Percentiles rank a stretch among this genome's conserved stretches.
Evolutionary conservation across 177 flowering plant species (phyloP).

Genomic region (Tripterygium wilfordii): DNA sequence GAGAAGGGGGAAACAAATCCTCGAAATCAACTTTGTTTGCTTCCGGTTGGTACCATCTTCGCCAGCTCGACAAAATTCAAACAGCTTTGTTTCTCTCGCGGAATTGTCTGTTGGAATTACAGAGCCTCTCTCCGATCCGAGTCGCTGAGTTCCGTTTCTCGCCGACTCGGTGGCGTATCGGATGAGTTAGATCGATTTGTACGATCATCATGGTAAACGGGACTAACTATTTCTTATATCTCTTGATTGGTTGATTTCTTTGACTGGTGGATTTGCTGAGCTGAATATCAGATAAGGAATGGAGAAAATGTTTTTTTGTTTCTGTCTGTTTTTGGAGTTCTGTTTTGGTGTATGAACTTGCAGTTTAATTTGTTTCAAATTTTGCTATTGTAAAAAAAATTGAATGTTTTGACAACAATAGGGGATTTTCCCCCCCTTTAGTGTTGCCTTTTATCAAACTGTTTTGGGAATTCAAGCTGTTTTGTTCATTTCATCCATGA

Average conservation of each 20-base stretch:
- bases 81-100: no score
- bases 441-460: no score
- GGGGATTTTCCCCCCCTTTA: no score
- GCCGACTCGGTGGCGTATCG: slow-evolving; percentile 8
- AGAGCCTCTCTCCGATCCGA: slow-evolving; percentile 24
- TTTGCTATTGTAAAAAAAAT: no score
- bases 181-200: slow-evolving; percentile 24
- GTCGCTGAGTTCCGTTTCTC: slow-evolving; percentile 14
- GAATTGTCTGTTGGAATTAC: no score
- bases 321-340: not conserved
- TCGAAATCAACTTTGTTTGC: slow-evolving; percentile 1
- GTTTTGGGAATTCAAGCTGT: no score
- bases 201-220: slow-evolving; percentile 28
- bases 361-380: no score
- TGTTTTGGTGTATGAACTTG: no score
- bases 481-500: no score
- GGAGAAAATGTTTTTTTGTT: not conserved
- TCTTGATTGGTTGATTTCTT: slow-evolving; percentile 8
- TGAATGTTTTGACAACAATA: no score
- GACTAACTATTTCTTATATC: no score
- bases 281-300: slow-evolving; percentile 10
- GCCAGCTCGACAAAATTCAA: not conserved
- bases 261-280: slow-evolving; percentile 3
- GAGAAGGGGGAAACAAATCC: slow-evolving; percentile 6
- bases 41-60: slow-evolving; percentile 7